These are phyloP conservation scores for Lasiosphaeria ovina DNA, from an alignment of 495 filamentous ascomycete genomes.

Conservation along the genomic window DNA sequence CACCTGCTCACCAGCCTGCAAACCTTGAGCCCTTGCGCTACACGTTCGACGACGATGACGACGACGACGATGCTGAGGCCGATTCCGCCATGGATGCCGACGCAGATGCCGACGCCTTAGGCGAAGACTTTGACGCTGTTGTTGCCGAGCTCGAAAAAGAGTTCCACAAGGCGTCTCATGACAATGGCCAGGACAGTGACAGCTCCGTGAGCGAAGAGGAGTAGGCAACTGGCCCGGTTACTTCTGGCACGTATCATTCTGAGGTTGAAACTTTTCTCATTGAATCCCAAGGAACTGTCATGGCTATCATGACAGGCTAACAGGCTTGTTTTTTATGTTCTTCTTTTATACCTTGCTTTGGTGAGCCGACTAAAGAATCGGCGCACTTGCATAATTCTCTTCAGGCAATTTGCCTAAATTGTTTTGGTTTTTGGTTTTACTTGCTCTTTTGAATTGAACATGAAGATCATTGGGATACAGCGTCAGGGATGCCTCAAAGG, in stretches of 20 bases:
- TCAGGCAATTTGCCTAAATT: too few relatives aligned
- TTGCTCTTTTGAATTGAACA: too few relatives aligned
- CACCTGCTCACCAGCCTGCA: neutral
- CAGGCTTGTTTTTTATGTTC: too few relatives aligned
- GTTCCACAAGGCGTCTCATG: conserved; percentile 28
- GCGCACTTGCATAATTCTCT: too few relatives aligned
- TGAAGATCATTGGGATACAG: too few relatives aligned
- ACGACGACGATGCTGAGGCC: conserved; percentile 21
- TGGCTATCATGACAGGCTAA: too few relatives aligned
- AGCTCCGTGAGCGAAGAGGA: conserved; percentile 35
- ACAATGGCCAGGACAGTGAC: conserved; percentile 32
- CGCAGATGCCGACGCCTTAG: conserved; percentile 24
- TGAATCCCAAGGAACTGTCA: too few relatives aligned
- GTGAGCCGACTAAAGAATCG: too few relatives aligned
- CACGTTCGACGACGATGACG: conserved; percentile 24
- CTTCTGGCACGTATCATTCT: neutral
- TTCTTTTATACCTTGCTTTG: too few relatives aligned
- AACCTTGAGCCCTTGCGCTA: conserved; percentile 9
- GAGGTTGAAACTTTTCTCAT: neutral
- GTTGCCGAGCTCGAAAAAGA: conserved; percentile 40
- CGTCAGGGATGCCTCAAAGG: too few relatives aligned
- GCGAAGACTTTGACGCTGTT: conserved; percentile 26
- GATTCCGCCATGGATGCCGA: conserved; percentile 28
- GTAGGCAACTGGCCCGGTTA: conserved; percentile 6
- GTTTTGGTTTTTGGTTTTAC: too few relatives aligned